phyloP scores from a whole-genome alignment of 2,329 filamentous ascomycete genomes.

The Esteya vermicola region DNA sequence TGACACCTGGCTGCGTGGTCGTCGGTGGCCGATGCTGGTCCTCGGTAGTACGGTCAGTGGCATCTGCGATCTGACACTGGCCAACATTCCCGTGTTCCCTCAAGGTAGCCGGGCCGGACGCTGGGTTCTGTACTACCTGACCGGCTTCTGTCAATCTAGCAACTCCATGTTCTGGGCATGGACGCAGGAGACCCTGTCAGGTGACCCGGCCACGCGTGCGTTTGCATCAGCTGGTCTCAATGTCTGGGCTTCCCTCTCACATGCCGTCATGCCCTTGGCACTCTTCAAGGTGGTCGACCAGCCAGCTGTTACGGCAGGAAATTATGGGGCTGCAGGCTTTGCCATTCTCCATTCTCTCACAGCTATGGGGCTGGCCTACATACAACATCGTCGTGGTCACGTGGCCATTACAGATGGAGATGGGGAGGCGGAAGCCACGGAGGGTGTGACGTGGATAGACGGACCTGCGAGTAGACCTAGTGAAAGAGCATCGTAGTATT shows the following conservation, averaged over 20 bases:
- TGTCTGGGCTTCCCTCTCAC: conserved; percentile 3
- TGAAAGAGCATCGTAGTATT: too few species aligned
- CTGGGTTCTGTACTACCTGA: conserved; percentile 8
- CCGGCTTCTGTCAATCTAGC: background rate
- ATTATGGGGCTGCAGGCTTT: conserved; percentile 6
- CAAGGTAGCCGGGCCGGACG: conserved; percentile 3
- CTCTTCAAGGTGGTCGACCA: conserved; percentile 7
- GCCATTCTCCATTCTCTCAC: background rate
- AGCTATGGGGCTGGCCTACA: background rate
- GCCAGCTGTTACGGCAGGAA: conserved; percentile 6
- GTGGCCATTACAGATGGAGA: too few species aligned
- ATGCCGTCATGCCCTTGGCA: conserved; percentile 1
- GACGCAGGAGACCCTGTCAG: conserved; percentile 6
- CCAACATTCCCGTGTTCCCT: conserved; percentile 6
- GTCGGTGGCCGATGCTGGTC: conserved; percentile 6
- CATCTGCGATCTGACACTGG: conserved; percentile 3
- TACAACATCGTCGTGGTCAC: background rate
- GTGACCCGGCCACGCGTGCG: conserved; percentile 5
- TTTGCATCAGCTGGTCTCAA: conserved; percentile 6
- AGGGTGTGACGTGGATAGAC: too few species aligned
- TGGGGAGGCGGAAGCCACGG: too few species aligned
- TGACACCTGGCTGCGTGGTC: conserved; percentile 4
- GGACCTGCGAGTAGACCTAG: too few species aligned
- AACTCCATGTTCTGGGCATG: conserved; percentile 9
- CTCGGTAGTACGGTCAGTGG: background rate